phyloP scores from a whole-genome alignment of 352 stramenopile species.

The Globisporangium megalacanthum region DNA sequence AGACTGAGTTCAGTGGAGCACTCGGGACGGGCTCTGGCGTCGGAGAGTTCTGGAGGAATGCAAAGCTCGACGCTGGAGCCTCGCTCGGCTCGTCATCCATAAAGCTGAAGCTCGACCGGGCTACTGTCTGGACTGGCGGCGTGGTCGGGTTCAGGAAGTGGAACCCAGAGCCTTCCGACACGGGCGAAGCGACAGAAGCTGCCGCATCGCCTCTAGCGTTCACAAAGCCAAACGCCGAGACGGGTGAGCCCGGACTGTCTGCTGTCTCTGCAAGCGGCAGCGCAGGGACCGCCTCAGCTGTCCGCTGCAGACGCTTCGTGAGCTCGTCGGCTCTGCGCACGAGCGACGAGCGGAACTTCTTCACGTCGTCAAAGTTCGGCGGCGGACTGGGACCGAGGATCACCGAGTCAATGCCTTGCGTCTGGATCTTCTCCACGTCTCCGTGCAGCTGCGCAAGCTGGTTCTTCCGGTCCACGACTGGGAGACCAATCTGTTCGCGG shows the following conservation, averaged over 20 bases:
- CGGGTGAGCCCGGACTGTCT: slow-evolving; percentile 14
- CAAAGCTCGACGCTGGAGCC: slow-evolving; percentile 25
- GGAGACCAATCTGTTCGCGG: slow-evolving; percentile 36
- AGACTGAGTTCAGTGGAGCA: slow-evolving; percentile 30
- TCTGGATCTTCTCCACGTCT: slow-evolving; percentile 74
- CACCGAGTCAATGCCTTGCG: slow-evolving; percentile 72
- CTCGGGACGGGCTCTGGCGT: slow-evolving; percentile 13
- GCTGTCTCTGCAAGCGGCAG: not conserved
- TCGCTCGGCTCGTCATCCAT: slow-evolving; percentile 20
- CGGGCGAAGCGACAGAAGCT: slow-evolving; percentile 2
- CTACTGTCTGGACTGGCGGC: slow-evolving; percentile 10
- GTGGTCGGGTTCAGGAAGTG: slow-evolving; percentile 34
- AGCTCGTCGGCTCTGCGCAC: slow-evolving; percentile 59
- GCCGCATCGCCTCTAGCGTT: slow-evolving; percentile 15
- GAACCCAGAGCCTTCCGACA: slow-evolving; percentile 26
- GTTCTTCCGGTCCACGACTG: slow-evolving; percentile 45
- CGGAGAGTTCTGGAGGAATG: slow-evolving; percentile 17
- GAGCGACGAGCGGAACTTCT: slow-evolving; percentile 59
- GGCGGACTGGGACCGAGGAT: slow-evolving; percentile 65
- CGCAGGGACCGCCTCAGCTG: slow-evolving; percentile 17
- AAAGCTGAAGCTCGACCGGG: slow-evolving; percentile 34
- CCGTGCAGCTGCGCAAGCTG: slow-evolving; percentile 69
- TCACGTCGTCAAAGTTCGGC: slow-evolving; percentile 64
- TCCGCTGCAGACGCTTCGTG: slow-evolving; percentile 59
- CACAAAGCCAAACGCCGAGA: slow-evolving; percentile 57